Conservation (phyloP, 805 yeast species). For the Kodamaea kakaduensis region DNA sequence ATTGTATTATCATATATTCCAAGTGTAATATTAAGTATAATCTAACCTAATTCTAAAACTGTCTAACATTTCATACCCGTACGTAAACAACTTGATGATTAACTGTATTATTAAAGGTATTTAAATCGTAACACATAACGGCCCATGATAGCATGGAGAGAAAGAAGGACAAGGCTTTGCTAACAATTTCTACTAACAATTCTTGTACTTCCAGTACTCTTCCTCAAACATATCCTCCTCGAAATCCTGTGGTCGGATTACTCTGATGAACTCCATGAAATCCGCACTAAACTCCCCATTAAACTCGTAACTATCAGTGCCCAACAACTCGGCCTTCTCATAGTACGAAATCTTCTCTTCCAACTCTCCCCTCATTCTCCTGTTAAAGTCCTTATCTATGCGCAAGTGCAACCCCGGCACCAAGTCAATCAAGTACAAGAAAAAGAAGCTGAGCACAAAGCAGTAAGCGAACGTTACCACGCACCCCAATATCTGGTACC, state of each 20-base stretch:
- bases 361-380: conserved; percentile 20
- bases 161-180: no score
- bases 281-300: conserved; percentile 40
- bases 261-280: conserved; percentile 38
- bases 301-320: conserved; percentile 38
- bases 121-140: no score
- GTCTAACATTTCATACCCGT: no score
- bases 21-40: no score
- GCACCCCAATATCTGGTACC: conserved; percentile 36
- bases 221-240: conserved; percentile 15
- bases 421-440: conserved; percentile 34
- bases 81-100: no score
- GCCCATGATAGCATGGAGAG: no score
- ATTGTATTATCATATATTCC: no score
- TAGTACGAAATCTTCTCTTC: conserved; percentile 12
- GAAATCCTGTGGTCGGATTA: conserved; percentile 34
- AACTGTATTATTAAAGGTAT: no score
- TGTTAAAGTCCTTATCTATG: conserved; percentile 37
- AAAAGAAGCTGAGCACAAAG: conserved; percentile 27
- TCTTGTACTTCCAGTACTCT: conserved; percentile 8
- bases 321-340: conserved; percentile 32
- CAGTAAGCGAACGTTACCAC: conserved; percentile 34
- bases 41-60: no score
- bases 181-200: no score
- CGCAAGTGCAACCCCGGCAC: conserved; percentile 41